These are phyloP conservation scores for Pyrenophora graminea DNA, from an alignment of 2,329 filamentous ascomycete species.

Conservation along the genomic window DNA sequence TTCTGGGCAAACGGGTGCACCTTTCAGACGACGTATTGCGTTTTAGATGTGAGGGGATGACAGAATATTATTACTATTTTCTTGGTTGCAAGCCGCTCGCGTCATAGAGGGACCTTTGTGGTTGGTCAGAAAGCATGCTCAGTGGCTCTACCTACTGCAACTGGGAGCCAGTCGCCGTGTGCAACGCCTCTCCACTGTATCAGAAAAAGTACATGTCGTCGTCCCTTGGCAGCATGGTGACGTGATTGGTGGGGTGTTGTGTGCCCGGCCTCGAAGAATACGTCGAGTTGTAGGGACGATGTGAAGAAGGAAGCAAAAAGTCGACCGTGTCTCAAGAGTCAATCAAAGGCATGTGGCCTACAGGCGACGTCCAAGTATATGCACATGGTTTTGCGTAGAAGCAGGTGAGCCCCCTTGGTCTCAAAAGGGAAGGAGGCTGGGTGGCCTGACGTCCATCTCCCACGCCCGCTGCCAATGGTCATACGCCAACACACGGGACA, in stretches of 20 bases:
- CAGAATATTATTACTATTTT: too few species aligned
- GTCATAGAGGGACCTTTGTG: not conserved
- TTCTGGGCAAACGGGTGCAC: conserved; percentile 1
- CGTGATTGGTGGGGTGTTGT: conserved; percentile 15
- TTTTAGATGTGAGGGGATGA: not conserved
- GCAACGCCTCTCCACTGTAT: not conserved
- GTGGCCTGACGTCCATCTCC: conserved; percentile 30
- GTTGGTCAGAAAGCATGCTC: not conserved
- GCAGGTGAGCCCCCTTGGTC: conserved; percentile 38
- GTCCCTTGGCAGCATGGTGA: conserved; percentile 12
- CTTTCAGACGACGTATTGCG: not conserved
- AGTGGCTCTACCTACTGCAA: conserved; percentile 1
- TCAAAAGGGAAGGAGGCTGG: conserved; percentile 23
- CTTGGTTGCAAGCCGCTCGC: not conserved
- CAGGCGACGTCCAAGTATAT: conserved; percentile 16
- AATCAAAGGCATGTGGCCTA: not conserved
- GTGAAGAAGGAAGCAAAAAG: not conserved
- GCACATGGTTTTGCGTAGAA: conserved; percentile 22
- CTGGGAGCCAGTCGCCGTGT: not conserved
- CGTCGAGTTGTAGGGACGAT: not conserved
- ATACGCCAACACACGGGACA: conserved; percentile 33
- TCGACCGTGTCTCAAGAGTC: conserved; percentile 13
- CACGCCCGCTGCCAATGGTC: conserved; percentile 31
- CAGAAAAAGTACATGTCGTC: conserved; percentile 1
- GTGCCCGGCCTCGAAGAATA: conserved; percentile 2